phyloP scores from a whole-genome alignment of 2,329 filamentous ascomycete species.

The Fusarium xyrophilum region DNA sequence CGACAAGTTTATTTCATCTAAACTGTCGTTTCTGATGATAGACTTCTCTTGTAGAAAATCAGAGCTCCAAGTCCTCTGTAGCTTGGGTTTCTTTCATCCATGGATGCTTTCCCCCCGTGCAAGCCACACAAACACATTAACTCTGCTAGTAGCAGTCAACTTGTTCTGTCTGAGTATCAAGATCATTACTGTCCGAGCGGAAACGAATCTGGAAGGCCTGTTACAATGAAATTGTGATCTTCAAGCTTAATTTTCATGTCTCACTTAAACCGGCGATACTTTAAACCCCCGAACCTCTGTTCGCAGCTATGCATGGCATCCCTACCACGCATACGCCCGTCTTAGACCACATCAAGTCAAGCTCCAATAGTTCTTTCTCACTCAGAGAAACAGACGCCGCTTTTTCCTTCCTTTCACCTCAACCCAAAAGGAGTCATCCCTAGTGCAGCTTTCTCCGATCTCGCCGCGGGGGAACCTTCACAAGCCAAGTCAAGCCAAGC shows the following conservation, averaged over 20 bases:
- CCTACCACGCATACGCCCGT: conserved; percentile 2
- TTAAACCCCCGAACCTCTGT: conserved; percentile 24
- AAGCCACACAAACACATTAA: background rate
- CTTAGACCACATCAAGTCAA: conserved; percentile 37
- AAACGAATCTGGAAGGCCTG: background rate
- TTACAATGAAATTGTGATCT: conserved; percentile 10
- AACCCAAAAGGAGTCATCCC: conserved; percentile 37
- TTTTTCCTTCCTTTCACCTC: conserved; percentile 16
- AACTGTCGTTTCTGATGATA: background rate
- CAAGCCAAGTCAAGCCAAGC: background rate
- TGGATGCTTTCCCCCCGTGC: background rate
- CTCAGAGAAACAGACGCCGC: conserved; percentile 12
- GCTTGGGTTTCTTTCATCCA: background rate
- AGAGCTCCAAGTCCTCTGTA: background rate
- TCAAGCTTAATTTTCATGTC: conserved; percentile 17
- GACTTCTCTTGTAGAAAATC: background rate
- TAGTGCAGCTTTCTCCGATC: conserved; percentile 36
- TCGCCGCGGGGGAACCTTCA: conserved; percentile 34
- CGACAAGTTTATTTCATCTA: background rate
- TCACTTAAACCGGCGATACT: background rate
- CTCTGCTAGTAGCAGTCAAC: background rate
- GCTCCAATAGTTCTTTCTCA: conserved; percentile 20
- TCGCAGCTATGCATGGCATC: conserved; percentile 30
- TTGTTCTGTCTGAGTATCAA: background rate
- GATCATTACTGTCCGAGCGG: background rate